Evolutionary conservation across 2,329 filamentous ascomycete genomes (phyloP).

Genomic region (Ophiostoma sp.): DNA sequence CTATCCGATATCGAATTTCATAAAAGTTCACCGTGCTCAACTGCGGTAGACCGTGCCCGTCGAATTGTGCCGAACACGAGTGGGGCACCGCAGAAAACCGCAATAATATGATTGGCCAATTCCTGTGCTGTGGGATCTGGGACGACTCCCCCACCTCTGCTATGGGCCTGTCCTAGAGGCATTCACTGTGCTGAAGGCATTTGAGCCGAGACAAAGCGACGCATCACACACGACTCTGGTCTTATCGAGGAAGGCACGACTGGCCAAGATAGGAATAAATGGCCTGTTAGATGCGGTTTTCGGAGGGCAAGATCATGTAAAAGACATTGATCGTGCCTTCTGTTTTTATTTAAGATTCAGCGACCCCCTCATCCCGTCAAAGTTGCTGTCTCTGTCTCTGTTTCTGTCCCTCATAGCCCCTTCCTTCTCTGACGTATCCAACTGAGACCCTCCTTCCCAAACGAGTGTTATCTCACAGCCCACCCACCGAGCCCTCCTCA

Average conservation of each 20-base stretch:
- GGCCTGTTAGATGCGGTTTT: slow-evolving; percentile 4
- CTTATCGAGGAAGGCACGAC: slow-evolving; percentile 21
- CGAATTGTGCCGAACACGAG: slow-evolving; percentile 13
- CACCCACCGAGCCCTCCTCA: not conserved
- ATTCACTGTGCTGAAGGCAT: not conserved
- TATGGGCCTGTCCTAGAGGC: slow-evolving; percentile 7
- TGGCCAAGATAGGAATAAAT: slow-evolving; percentile 7
- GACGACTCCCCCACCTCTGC: not conserved
- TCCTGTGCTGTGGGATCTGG: not conserved
- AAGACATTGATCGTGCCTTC: not conserved
- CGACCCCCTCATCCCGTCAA: not conserved
- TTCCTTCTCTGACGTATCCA: not conserved
- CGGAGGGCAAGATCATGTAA: not conserved
- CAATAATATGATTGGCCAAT: slow-evolving; percentile 16
- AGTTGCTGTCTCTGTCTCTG: not conserved
- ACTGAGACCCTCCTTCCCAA: slow-evolving; percentile 1
- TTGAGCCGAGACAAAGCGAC: slow-evolving; percentile 33
- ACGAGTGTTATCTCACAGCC: not conserved
- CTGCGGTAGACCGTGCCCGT: slow-evolving; percentile 10
- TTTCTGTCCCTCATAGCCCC: not conserved
- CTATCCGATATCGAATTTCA: not conserved
- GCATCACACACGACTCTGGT: slow-evolving; percentile 13
- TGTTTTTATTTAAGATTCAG: slow-evolving; percentile 2
- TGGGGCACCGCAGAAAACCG: slow-evolving; percentile 13
- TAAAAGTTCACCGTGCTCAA: not conserved